Percentiles rank a stretch among this genome's conserved stretches.
phyloP scores from a whole-genome alignment of 805 yeast species.

The Barnettozyma botsteinii region DNA sequence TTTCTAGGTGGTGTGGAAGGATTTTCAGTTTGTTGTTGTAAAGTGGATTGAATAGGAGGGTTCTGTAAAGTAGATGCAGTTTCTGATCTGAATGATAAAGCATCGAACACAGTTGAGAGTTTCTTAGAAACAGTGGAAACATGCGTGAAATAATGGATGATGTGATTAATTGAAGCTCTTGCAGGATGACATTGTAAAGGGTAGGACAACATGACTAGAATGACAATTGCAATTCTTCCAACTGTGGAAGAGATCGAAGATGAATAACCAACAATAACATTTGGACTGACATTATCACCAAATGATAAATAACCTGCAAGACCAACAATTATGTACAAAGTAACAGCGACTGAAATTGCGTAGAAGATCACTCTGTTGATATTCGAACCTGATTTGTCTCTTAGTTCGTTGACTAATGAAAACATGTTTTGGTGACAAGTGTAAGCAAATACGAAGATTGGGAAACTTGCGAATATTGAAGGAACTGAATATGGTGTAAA shows the following conservation, averaged over 20 bases:
- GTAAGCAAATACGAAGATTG: constrained; percentile 90
- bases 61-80: constrained; percentile 1
- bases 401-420: constrained; percentile 77
- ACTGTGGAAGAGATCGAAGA: constrained; percentile 58
- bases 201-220: constrained; percentile 76
- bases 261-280: constrained; percentile 75
- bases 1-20: constrained; percentile 3
- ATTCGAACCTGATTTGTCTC: constrained; percentile 42
- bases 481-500: constrained; percentile 41
- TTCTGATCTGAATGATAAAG: constrained; percentile 8
- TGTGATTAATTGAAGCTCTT: constrained; percentile 72
- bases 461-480: constrained; percentile 64
- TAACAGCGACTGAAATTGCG: constrained; percentile 56
- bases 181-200: constrained; percentile 92
- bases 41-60: neutral
- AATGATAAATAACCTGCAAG: constrained; percentile 79
- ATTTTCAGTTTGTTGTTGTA: neutral
- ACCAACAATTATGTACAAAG: constrained; percentile 68
- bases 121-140: constrained; percentile 21
- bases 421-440: constrained; percentile 97
- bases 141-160: constrained; percentile 44
- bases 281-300: constrained; percentile 75
- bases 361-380: constrained; percentile 42
- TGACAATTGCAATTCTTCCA: constrained; percentile 75
- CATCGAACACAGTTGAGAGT: constrained; percentile 13